Percentiles rank a stretch among this genome's conserved stretches.
Evolutionary conservation across 192 early-diverging fungal species (phyloP).

Genomic region (Paraglomus brasilianum): DNA sequence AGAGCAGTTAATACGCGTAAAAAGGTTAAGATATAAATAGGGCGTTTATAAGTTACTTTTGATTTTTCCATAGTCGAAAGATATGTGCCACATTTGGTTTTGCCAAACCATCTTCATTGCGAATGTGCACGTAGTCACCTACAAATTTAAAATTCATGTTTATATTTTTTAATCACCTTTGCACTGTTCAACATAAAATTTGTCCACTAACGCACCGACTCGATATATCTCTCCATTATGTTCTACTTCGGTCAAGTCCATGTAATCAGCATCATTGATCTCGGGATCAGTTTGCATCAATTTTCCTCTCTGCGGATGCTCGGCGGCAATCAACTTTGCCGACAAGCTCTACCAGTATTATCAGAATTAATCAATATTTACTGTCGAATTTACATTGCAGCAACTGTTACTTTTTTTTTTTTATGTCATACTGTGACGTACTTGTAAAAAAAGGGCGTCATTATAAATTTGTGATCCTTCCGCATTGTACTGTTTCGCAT

Average conservation of each 20-base stretch:
- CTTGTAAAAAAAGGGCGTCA: slow-evolving; percentile 64
- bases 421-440: slow-evolving; percentile 20
- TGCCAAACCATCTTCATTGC: slow-evolving; percentile 51
- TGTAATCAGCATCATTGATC: background rate
- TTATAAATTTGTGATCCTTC: slow-evolving; percentile 80
- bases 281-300: background rate
- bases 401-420: background rate
- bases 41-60: slow-evolving; percentile 33
- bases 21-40: background rate
- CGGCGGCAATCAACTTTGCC: no score
- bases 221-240: slow-evolving; percentile 27
- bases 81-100: slow-evolving; percentile 67
- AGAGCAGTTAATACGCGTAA: slow-evolving; percentile 11
- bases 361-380: no score
- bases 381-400: no score
- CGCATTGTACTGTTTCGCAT: slow-evolving; percentile 90
- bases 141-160: background rate
- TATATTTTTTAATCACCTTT: no score
- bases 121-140: slow-evolving; percentile 68
- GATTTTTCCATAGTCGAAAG: slow-evolving; percentile 48
- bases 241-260: background rate
- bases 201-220: background rate
- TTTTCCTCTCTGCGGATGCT: background rate
- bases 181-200: no score
- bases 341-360: no score